Evolutionary conservation across 345 rosid genomes (phyloP), one percentile per base, ranked within the genome.

Genomic region (Combretum micranthum): DNA sequence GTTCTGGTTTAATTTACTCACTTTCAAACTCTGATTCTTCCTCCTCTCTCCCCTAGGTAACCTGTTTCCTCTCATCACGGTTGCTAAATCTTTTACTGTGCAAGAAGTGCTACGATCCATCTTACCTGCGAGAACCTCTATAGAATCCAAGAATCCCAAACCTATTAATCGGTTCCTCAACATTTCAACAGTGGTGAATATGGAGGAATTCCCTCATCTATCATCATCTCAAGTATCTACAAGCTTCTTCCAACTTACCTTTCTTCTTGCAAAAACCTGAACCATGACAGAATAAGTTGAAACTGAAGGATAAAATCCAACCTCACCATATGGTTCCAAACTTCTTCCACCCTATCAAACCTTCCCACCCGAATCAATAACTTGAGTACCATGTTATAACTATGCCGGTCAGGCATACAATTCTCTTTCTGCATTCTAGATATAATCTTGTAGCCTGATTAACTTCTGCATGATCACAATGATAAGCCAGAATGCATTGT

Each of bases 161-260:
- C 90, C 86, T 19, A 82, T 54, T 10, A 88, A 77, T 45, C 74
- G 61, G 52, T 86, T 84, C 74, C 88, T 78, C 87, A 91, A 56
- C 81, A 82, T 59, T 81, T 84, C 96, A 23, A 85, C 72, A 1
- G 92, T 86, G 4, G 88, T 60, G 25, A 72, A 74, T 88, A 91
- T 1, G 96, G 95, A 4, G 96, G 98, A 57, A 86, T 75, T 39
- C 96, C 90, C 54, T 86, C 96, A 56, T 91, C 96, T 46, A 91
- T 65, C 96, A 91, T 88, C 84, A 77, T 80, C 83, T 91, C 96
- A 91, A 91, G 76, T 86, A 88, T 59, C 61, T 79, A 62, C 95
- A 80, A 3, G 92, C 96, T 68, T 88, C 92, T 68, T 84, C 95
- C 13, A 84, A 64, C 66, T 88, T 84, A 53, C 84, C 86, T 45